Evolutionary conservation across 2,329 filamentous ascomycete genomes (phyloP), one percentile per base, ranked within the genome.

Genomic region (Cadophora sp.): DNA sequence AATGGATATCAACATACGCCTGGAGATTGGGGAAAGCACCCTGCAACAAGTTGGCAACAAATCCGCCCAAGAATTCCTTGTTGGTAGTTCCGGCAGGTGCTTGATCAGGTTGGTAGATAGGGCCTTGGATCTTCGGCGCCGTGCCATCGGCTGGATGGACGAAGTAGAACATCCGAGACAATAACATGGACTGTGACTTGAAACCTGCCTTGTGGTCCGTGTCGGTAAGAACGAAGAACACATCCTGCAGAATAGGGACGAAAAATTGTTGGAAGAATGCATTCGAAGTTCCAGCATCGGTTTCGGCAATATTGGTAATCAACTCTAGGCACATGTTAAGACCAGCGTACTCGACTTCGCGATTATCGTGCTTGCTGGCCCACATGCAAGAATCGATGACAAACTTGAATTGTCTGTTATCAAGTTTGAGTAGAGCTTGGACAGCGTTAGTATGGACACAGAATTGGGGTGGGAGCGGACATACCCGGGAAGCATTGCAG

Each of bases 291-390:
- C 90, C 85, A 22, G 87, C 82, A 78, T 98, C 94, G 0, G 94
- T 91, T 77, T 97, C 95, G 9, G 95, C 93, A 83, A 99, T 97
- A 81, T 99, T 99, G 81, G 92, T 95, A 78, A 99, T 94, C 71
- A 99, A 85, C 81, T 99, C 96, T 73, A 97, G 88, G 79, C 95
- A 98, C 96, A 99, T 99, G 80, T 94, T 96, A 68, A 99, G 88
- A 68, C 96, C 96, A 47, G 96, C 96, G 73, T 92, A 93, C 81
- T 99, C 96, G 36, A 99, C 96, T 77, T 97, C 94, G 68, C 96
- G 92, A 81, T 99, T 99, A 82, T 99, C 96, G 80, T 99, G 96
- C 84, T 99, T 99, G 84, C 95, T 97, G n/a, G 96, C 96, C 96
- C 96, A 99, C 86, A 98, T 94, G 84, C 96, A 99, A 43, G 95